Evolutionary conservation across 805 yeast genomes (phyloP).

Genomic region (Komagataella mondaviorum): DNA sequence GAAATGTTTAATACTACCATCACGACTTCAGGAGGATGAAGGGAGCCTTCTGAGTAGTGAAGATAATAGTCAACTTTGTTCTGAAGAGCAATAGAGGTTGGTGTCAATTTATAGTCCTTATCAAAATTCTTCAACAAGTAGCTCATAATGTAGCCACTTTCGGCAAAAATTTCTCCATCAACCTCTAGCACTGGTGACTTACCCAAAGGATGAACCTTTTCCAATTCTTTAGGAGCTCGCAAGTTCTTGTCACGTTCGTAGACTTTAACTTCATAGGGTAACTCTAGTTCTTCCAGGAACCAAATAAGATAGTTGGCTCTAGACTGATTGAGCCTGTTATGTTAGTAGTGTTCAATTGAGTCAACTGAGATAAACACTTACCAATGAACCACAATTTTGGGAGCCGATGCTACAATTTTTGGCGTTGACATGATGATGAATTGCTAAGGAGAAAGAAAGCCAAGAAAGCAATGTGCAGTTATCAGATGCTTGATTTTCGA

Average conservation of each 20-base stretch:
- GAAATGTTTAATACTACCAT: slow-evolving; percentile 20
- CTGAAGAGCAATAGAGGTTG: slow-evolving; percentile 23
- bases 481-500: not conserved
- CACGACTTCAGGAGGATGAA: slow-evolving; percentile 23
- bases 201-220: slow-evolving; percentile 46
- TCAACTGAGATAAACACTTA: not conserved
- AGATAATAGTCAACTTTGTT: slow-evolving; percentile 35
- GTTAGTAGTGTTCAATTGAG: not conserved
- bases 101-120: slow-evolving; percentile 20
- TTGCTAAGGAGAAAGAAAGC: slow-evolving; percentile 9
- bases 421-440: not conserved
- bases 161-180: slow-evolving; percentile 29
- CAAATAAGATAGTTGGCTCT: slow-evolving; percentile 50
- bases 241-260: slow-evolving; percentile 30
- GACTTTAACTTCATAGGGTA: slow-evolving; percentile 39
- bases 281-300: slow-evolving; percentile 46
- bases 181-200: slow-evolving; percentile 47
- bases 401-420: not conserved
- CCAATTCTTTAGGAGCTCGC: slow-evolving; percentile 22
- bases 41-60: slow-evolving; percentile 49
- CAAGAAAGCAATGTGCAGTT: slow-evolving; percentile 1
- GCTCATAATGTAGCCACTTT: slow-evolving; percentile 45
- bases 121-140: slow-evolving; percentile 40
- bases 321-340: slow-evolving; percentile 33
- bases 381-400: not conserved